A percentile compares a stretch with the other conserved stretches of the same genome.
phyloP scores from a whole-genome alignment of 768 basidiomycete species.

The Mycena sanguinolenta region DNA sequence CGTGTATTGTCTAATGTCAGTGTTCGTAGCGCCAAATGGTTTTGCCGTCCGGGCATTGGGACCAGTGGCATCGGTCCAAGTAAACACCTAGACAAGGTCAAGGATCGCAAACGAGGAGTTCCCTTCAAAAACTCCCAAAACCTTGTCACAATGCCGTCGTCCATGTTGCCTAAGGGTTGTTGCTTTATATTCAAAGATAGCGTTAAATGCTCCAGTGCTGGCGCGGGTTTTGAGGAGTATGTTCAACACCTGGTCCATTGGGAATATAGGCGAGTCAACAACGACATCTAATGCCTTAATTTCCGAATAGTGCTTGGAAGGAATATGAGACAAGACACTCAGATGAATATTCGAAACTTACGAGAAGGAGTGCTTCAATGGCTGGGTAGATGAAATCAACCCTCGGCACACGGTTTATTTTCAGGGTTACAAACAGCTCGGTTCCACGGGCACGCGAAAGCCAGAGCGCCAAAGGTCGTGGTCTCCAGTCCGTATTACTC shows the following conservation, averaged over 20 bases:
- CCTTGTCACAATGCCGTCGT: not conserved
- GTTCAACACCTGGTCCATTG: not conserved
- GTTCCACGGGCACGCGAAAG: slow-evolving; percentile 12
- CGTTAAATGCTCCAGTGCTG: slow-evolving; percentile 5
- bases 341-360: not conserved
- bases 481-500: not conserved
- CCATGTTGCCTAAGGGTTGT: not conserved
- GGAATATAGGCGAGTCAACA: no score
- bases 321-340: not conserved
- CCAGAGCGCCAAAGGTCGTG: slow-evolving; percentile 16
- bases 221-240: slow-evolving; percentile 3
- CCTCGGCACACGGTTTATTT: not conserved
- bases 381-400: slow-evolving; percentile 7
- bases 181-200: not conserved
- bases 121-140: slow-evolving; percentile 15
- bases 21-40: not conserved
- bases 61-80: not conserved
- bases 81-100: slow-evolving; percentile 15
- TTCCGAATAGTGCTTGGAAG: slow-evolving; percentile 12
- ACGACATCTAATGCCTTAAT: slow-evolving; percentile 6
- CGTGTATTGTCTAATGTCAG: not conserved
- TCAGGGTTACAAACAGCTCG: slow-evolving; percentile 6
- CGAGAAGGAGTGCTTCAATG: not conserved
- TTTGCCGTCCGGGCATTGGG: not conserved
- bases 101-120: slow-evolving; percentile 10